Evolutionary conservation across 2,329 filamentous ascomycete genomes (phyloP).

Genomic region (Talaromyces albobiverticillius): DNA sequence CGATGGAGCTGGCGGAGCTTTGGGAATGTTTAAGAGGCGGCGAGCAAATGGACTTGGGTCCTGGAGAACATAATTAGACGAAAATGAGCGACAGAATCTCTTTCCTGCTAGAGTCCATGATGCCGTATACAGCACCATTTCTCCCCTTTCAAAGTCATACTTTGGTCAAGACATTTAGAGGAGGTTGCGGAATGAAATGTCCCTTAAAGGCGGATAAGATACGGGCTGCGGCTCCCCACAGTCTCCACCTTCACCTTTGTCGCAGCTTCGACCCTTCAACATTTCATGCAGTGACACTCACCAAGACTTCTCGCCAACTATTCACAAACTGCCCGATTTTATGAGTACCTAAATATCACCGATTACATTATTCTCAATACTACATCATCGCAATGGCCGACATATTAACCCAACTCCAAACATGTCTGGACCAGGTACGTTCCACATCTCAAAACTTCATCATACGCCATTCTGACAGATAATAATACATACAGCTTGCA

Average conservation of each 20-base stretch:
- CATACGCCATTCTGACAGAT: neutral
- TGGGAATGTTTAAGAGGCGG: slow-evolving; percentile 35
- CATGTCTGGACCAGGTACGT: slow-evolving; percentile 48
- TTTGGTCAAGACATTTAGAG: neutral
- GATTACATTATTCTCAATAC: neutral
- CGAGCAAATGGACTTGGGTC: slow-evolving; percentile 27
- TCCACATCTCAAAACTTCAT: neutral
- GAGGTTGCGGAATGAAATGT: too few species aligned
- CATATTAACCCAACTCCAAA: slow-evolving; percentile 50
- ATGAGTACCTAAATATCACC: neutral
- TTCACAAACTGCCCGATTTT: neutral
- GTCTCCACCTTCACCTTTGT: neutral
- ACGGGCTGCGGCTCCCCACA: neutral
- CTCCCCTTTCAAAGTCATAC: neutral
- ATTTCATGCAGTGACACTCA: too few species aligned
- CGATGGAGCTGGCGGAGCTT: slow-evolving; percentile 31
- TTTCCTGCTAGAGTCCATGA: neutral
- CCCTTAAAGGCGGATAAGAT: neutral
- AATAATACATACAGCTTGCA: slow-evolving; percentile 37
- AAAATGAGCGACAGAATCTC: slow-evolving; percentile 10
- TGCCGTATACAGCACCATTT: neutral
- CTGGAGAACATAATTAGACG: slow-evolving; percentile 5
- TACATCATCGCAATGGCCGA: slow-evolving; percentile 36
- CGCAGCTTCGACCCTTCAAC: too few species aligned
- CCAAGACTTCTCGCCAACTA: neutral